These are phyloP conservation scores for Tuber umbilicatum DNA, from an alignment of 495 filamentous ascomycete genomes.

Conservation along the genomic window DNA sequence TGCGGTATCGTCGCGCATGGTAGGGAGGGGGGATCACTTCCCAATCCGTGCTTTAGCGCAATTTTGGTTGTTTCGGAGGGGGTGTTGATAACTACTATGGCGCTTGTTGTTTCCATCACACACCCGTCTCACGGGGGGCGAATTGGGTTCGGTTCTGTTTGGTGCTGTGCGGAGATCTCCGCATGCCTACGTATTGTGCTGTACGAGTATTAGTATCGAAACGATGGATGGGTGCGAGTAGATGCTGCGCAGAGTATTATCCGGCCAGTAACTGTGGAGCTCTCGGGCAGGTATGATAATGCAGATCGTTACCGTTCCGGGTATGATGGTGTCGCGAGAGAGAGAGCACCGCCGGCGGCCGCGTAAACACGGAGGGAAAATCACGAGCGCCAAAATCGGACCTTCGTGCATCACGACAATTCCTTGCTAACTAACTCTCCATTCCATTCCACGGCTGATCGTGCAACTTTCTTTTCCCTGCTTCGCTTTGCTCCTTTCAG, in stretches of 20 bases:
- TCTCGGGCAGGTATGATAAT: neutral
- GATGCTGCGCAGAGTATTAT: no score
- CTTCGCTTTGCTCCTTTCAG: no score
- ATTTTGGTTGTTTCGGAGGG: neutral
- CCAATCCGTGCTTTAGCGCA: neutral
- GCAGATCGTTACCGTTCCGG: neutral
- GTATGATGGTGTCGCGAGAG: neutral
- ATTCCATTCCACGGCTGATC: conserved; percentile 4
- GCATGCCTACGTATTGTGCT: neutral
- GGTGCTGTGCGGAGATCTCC: neutral
- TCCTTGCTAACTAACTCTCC: neutral
- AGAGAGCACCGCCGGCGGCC: neutral
- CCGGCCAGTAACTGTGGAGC: neutral
- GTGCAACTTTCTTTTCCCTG: conserved; percentile 21
- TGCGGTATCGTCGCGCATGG: neutral
- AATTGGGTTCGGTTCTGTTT: neutral
- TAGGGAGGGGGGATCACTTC: neutral
- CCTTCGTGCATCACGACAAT: neutral
- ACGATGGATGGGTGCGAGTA: neutral
- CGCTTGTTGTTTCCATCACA: neutral
- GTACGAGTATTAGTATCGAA: neutral
- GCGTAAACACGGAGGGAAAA: neutral
- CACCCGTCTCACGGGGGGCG: neutral
- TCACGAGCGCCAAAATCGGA: neutral
- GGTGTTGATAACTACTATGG: neutral